phyloP scores from a whole-genome alignment of 2,329 filamentous ascomycete genomes.

The Sclerotinia sclerotiorum region DNA sequence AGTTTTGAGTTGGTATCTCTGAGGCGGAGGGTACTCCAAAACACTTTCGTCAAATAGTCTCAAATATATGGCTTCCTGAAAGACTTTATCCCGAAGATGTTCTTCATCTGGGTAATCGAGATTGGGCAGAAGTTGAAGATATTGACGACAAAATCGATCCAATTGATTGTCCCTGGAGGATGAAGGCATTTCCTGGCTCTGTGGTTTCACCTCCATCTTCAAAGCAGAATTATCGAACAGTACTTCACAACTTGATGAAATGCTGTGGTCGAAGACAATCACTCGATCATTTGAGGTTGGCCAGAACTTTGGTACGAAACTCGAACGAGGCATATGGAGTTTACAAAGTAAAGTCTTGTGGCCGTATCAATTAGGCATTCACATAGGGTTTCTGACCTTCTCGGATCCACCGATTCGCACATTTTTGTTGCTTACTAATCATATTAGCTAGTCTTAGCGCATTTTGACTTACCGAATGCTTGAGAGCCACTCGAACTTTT shows the following conservation, averaged over 20 bases:
- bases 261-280: conserved; percentile 2
- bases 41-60: conserved; percentile 63
- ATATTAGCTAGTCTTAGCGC: conserved; percentile 26
- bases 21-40: conserved; percentile 59
- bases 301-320: not conserved
- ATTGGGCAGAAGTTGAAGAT: conserved; percentile 69
- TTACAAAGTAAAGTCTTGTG: rapidly evolving
- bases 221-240: not conserved
- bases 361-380: conserved; percentile 24
- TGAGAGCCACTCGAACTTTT: conserved; percentile 25
- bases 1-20: conserved; percentile 67
- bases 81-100: conserved; percentile 57
- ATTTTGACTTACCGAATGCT: conserved; percentile 29
- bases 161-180: conserved; percentile 40
- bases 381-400: conserved; percentile 29
- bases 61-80: conserved; percentile 66
- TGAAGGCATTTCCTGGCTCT: not conserved
- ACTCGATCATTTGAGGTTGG: conserved; percentile 15
- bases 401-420: conserved; percentile 24
- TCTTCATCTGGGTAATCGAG: conserved; percentile 63
- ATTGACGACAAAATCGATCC: conserved; percentile 68
- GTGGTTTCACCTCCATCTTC: not conserved
- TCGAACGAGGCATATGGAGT: not conserved
- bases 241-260: conserved; percentile 20
- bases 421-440: conserved; percentile 29